Evolutionary conservation across 2,329 filamentous ascomycete genomes (phyloP), one percentile per base, ranked within the genome.

Genomic region (Sporothrix brasiliensis): DNA sequence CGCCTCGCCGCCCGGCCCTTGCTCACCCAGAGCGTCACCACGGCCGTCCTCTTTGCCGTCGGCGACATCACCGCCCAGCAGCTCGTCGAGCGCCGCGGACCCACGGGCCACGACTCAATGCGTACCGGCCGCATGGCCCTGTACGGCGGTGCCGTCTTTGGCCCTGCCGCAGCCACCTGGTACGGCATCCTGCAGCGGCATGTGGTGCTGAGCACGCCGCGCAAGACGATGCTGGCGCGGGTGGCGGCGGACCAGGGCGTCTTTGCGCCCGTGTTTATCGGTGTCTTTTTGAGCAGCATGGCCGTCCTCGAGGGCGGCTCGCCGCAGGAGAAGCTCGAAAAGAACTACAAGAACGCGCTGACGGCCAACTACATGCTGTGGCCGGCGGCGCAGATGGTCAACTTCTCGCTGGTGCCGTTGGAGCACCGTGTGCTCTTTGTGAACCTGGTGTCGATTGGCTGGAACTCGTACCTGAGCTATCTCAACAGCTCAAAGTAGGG

Each of bases 21-120:
- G 76, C 88, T 97, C 77, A 98, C 94, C 13, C 93, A 97, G 84
- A 92, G 91, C 79, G 83, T 97, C 76, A 97, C 93, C 70, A 97
- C 94, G 52, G 91, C 92, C 65, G 87, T 98, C 72, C 89, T 99
- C 73, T 99, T 98, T 79, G 94, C 91, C 71, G 92, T 93, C 16
- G 95, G 95, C 76, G 95, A 99, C 82, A 85, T 91, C 72, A 89
- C 96, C 75, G 93, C 95, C 50, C 95, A 99, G 81, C 94, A 98
- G 82, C 85, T 88, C 49, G 92, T 99, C 72, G 94, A 98, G 82
- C 90, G 89, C 79, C 89, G 86, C 77, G 94, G 93, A n/a, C 27
- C 16, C 27, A 11, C 4, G 10, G 44, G 39, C 53, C 94, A 99
- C 79, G 91, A 94, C 77, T 75, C 88, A 50, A 82, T 83, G 39